Conservation (phyloP, 2,329 filamentous ascomycete species). For the Sclerotinia minor region DNA sequence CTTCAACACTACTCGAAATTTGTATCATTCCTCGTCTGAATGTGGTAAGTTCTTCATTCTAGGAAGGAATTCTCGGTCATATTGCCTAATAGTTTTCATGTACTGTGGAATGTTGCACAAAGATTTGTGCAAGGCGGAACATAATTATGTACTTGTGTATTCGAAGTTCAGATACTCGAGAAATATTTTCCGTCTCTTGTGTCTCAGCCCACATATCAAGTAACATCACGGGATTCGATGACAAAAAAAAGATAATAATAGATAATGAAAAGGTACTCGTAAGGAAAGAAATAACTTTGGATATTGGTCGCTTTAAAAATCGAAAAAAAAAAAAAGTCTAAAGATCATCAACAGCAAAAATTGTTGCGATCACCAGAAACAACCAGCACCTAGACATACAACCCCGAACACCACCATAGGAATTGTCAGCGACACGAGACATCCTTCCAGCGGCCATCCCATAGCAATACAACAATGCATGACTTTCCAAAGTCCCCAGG, state of each 20-base stretch:
- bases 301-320: too few species aligned
- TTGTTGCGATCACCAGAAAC: too few species aligned
- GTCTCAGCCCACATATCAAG: neutral
- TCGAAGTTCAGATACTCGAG: neutral
- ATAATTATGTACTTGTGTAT: neutral
- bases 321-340: too few species aligned
- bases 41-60: neutral
- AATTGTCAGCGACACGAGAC: too few species aligned
- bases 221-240: neutral
- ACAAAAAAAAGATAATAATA: neutral
- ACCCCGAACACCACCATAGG: too few species aligned
- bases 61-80: constrained; percentile 8
- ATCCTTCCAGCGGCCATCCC: too few species aligned
- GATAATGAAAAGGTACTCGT: neutral
- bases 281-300: neutral
- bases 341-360: too few species aligned
- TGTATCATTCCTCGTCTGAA: constrained; percentile 15
- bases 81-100: constrained; percentile 1
- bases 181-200: neutral
- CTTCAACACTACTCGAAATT: neutral
- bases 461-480: too few species aligned
- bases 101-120: neutral
- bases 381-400: too few species aligned
- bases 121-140: neutral
- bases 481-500: too few species aligned